These are phyloP conservation scores for Mollisiaceae sp. DNA, from an alignment of 2,329 filamentous ascomycete species.

Conservation along the genomic window DNA sequence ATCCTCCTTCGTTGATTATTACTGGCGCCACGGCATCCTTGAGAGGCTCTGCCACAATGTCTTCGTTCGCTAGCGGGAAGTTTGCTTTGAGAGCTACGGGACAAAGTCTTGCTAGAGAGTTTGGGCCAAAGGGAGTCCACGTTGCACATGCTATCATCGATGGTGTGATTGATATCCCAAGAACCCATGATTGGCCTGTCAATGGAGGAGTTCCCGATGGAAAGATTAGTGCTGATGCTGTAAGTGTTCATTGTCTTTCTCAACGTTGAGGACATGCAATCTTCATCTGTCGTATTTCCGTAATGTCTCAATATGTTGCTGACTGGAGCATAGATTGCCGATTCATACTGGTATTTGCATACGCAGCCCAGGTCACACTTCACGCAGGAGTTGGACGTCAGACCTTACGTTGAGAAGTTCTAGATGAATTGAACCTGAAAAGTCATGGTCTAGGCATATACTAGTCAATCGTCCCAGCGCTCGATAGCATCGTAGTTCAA, in stretches of 20 bases:
- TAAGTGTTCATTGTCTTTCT: constrained; percentile 50
- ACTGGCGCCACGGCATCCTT: constrained; percentile 85
- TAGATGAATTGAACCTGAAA: constrained; percentile 20
- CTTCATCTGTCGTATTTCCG: constrained; percentile 12
- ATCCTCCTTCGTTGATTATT: constrained; percentile 82
- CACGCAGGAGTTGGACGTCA: constrained; percentile 80
- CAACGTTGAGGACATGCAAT: not conserved
- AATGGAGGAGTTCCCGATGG: constrained; percentile 56
- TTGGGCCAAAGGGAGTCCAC: constrained; percentile 83
- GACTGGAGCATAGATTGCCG: constrained; percentile 68
- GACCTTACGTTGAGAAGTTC: constrained; percentile 82
- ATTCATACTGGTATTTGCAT: constrained; percentile 79
- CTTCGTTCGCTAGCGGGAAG: constrained; percentile 78
- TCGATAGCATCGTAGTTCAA: not conserved
- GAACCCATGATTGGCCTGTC: constrained; percentile 58
- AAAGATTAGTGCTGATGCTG: constrained; percentile 77
- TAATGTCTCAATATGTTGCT: not conserved
- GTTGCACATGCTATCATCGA: constrained; percentile 84
- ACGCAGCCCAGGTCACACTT: constrained; percentile 80
- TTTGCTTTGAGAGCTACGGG: constrained; percentile 77
- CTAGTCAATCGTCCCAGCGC: not conserved
- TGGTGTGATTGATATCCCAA: constrained; percentile 81
- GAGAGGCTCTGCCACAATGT: constrained; percentile 71
- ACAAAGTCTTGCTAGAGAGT: constrained; percentile 81
- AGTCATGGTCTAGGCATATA: not conserved